Base-by-base conservation (phyloP, 164 flowering plant species). In the Kalanchoe fedtschenkoi region DNA sequence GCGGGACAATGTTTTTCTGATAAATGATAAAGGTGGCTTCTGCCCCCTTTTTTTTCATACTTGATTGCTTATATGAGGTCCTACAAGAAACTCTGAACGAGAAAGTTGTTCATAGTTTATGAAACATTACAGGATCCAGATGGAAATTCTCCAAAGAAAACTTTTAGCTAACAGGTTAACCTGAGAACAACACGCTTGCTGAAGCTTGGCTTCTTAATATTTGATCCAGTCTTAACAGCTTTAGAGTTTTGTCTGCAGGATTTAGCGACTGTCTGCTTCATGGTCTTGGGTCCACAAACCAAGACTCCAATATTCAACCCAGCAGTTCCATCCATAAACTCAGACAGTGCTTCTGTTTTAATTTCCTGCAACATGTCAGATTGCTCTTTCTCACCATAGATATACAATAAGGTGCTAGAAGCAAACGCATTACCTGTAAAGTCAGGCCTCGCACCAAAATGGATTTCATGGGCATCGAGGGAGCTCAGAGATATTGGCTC, bases 281-380 rank as follows among this genome's bases (percentile, higher is more conserved):
- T 78, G 1, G 81, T 55, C 60, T 81, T 85, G 2, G 97, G 91
- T 64, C 97, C 97, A 68, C 95, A 80, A 28, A 85, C 90, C 30
- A 91, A 57, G 7, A 88, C 91, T 67, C 95, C 96, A 24, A 83
- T 62, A 39, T 72, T 46, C 1, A 73, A 67, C 34, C 80, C 83
- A 6, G 78, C 78, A 21, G 58, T 61, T 70, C 85, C 83, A 16
- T 44, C 68, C 30, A 66, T 16, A 46, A 81, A 72, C 37, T 78
- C 63, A 5, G 76, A 53, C 61, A 85, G 72, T 46, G 85, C 30
- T 68, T 83, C 95, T 91, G 87, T 66, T 37, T 9, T 63, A 10
- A 62, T 10, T 6, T 28, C 17, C 21, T 55, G 44, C 53, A 47
- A 62, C 17, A 55, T 29, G 56, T 65, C 59, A 66, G 57, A 58